Base-by-base conservation (phyloP, 768 basidiomycete genomes). In the Sarcodon sp. region DNA sequence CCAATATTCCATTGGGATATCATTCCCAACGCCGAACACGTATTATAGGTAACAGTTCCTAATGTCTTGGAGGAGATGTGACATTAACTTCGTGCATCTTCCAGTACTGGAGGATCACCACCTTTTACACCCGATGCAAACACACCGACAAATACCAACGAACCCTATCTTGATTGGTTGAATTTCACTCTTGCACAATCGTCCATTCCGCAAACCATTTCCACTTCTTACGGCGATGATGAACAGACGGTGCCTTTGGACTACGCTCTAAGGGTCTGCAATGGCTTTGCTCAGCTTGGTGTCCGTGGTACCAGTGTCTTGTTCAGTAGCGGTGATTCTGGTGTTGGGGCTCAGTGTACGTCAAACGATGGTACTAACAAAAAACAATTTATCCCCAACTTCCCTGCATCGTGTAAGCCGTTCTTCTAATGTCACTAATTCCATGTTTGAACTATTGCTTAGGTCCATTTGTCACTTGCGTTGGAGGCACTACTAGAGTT, bases 131-230 rank as follows among this genome's bases (percentile, higher is more conserved):
- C 68, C 37, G 83, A 78, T 51, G 16, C 51, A 0, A 38, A 44
- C 12, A 72, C 69, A 0, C 63, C 70, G 1, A 68, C 64, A 21
- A 75, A 76, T 60, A 80, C 70, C 45, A 82, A 75, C 59, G 79
- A 77, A 60, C 81, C 71, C 12, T 84, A 80, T 58, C 66, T 80
- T 11, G 77, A 84, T 50, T 85, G 79, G 71, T 63, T 80, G 27
- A 70, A 71, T 57, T 77, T 71, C 59, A 58, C 80, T 46, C 59
- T 75, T 4, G 59, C 45, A 1, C 66, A 72, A 50, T 48, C 54
- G 4, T 65, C 61, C 4, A 68, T 81, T 34, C 79, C 81, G 0
- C 77, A 78, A 53, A 76, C 76, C 3, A 66, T 56, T 50, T 73
- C 73, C 0, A 82, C 79, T 1, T 78, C 76, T 1, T 83, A 80